Percentiles rank a stretch among this genome's conserved stretches.
Evolutionary conservation across 2,329 filamentous ascomycete species (phyloP).

Genomic region (Neurospora sp.): DNA sequence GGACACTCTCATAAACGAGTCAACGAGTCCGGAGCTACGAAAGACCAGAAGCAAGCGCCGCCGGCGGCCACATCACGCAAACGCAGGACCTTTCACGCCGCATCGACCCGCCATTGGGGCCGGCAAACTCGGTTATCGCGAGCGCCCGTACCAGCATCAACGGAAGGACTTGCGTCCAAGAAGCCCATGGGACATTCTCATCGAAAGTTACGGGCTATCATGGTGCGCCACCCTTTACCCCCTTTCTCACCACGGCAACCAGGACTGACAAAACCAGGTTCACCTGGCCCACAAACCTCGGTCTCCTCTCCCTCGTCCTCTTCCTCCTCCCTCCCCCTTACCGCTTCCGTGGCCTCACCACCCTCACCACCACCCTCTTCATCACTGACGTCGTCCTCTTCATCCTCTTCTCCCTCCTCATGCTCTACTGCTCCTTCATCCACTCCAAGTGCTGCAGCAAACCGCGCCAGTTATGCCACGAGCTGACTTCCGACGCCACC

Average conservation of each 20-base stretch:
- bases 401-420: neutral
- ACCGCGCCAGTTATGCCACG: neutral
- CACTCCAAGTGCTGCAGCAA: neutral
- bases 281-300: conserved; percentile 4
- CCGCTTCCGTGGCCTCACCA: neutral
- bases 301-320: conserved; percentile 5
- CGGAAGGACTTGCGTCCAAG: neutral
- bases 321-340: conserved; percentile 2
- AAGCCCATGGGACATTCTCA: neutral
- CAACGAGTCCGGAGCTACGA: neutral
- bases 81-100: neutral
- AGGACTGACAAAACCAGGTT: no score
- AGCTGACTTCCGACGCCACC: neutral
- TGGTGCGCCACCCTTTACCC: conserved; percentile 7
- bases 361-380: conserved; percentile 6
- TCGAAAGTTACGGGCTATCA: conserved; percentile 4
- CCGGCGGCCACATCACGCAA: neutral
- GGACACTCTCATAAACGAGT: neutral
- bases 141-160: neutral
- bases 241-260: no score
- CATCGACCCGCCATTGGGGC: neutral
- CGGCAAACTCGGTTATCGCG: neutral
- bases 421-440: conserved; percentile 1
- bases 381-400: conserved; percentile 4
- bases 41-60: neutral